Conservation (phyloP, 257 asterid species). For the Ilex aquifolium region DNA sequence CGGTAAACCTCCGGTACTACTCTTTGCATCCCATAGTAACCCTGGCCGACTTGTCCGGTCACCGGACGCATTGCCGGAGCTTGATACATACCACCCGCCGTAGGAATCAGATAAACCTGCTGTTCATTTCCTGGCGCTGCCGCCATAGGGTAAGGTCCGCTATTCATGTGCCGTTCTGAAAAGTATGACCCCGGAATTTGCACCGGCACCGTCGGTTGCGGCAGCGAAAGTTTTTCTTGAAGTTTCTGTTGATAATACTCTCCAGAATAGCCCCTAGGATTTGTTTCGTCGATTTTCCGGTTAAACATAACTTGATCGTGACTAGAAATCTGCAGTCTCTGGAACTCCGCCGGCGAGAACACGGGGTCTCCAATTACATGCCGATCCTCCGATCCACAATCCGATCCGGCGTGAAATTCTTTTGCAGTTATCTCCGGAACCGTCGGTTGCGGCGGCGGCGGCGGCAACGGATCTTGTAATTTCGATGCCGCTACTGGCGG, state of each 20-base stretch:
- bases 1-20: slow-evolving; percentile 54
- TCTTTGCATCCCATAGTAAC: slow-evolving; percentile 71
- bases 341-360: slow-evolving; percentile 30
- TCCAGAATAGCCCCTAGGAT: slow-evolving; percentile 33
- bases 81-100: slow-evolving; percentile 46
- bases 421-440: slow-evolving; percentile 9
- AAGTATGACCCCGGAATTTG: slow-evolving; percentile 23
- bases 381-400: slow-evolving; percentile 89
- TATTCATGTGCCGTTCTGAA: slow-evolving; percentile 16
- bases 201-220: slow-evolving; percentile 38
- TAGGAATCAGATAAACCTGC: slow-evolving; percentile 69
- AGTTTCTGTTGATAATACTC: slow-evolving; percentile 50
- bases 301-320: slow-evolving; percentile 57
- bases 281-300: slow-evolving; percentile 59
- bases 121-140: slow-evolving; percentile 38
- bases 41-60: slow-evolving; percentile 50
- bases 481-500: slow-evolving; percentile 1
- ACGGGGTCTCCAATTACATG: slow-evolving; percentile 24
- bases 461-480: not conserved
- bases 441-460: too few relatives aligned
- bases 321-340: slow-evolving; percentile 61
- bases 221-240: slow-evolving; percentile 45
- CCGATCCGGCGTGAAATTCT: slow-evolving; percentile 41
- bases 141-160: slow-evolving; percentile 14
- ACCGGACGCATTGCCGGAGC: slow-evolving; percentile 39